phyloP scores from a whole-genome alignment of 352 stramenopile genomes.

The Phytophthora pini region DNA sequence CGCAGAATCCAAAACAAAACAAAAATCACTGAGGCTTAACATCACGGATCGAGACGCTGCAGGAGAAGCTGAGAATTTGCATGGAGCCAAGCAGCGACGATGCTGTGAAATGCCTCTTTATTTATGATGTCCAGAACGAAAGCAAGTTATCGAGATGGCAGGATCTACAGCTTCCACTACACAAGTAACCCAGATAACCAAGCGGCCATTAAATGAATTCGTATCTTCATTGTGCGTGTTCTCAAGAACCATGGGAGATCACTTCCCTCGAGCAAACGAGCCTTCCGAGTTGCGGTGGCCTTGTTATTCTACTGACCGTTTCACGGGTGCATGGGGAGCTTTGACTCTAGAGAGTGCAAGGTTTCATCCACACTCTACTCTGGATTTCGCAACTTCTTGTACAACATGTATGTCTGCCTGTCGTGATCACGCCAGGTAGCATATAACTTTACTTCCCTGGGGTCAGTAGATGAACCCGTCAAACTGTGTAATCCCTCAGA shows the following conservation, averaged over 20 bases:
- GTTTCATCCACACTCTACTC: neutral
- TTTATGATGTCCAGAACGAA: conserved; percentile 41
- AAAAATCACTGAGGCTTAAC: conserved; percentile 6
- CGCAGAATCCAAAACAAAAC: conserved; percentile 10
- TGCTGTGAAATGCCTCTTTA: conserved; percentile 32
- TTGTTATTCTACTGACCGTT: conserved; percentile 16
- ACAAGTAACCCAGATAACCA: conserved; percentile 11
- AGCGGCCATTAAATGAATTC: conserved; percentile 28
- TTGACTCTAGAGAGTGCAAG: conserved; percentile 3
- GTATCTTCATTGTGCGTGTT: neutral
- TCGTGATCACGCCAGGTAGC: neutral
- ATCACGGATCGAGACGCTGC: conserved; percentile 8
- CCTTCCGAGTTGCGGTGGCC: neutral
- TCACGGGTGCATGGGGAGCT: conserved; percentile 6
- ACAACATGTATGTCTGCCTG: conserved; percentile 1
- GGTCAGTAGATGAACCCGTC: conserved; percentile 5
- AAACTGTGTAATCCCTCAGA: neutral
- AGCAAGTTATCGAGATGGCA: conserved; percentile 17
- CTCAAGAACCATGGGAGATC: no score
- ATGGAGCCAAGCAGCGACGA: conserved; percentile 4
- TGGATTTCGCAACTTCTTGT: neutral
- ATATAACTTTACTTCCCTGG: conserved; percentile 7
- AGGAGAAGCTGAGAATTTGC: conserved; percentile 11
- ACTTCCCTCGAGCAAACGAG: no score
- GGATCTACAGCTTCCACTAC: conserved; percentile 14